Evolutionary conservation across 2,329 filamentous ascomycete species (phyloP), one percentile per base, ranked within the genome.

Genomic region (Pseudogymnoascus sp.): DNA sequence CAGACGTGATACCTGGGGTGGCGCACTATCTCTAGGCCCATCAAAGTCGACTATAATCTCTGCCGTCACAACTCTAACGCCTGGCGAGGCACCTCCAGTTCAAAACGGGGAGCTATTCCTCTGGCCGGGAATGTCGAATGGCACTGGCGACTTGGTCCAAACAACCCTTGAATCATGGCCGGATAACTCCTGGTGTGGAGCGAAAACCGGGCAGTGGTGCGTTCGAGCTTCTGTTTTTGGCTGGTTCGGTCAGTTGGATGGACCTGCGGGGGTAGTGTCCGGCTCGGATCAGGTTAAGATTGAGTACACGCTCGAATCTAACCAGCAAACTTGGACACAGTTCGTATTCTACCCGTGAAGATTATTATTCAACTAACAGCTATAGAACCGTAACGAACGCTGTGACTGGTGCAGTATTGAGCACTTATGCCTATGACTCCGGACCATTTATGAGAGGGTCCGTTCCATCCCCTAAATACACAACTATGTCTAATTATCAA

Each of bases 41-140:
- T 67, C 71, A 2, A 75, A 71, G 48, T 76, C 74, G 5, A 72
- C 71, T 44, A 78, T 77, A 61, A 65, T 74, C 65, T 71, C 74
- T 35, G 72, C 76, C 4, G 72, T 75, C 12, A 78, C 76, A 6
- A 76, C 72, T 5, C 63, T 78, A n/a, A 73, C 75, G 36, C 76
- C 76, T 1, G 76, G 76, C 21, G 63, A 67, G 1, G 74, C 75
- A 0, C 76, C 76, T 5, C 44, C 70, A 0, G 72, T 70, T 0
- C 76, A 77, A 59, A 73, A 70, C 29, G 76, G 76, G 3, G 68
- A 69, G 33, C 70, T 78, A 0, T 77, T 76, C 67, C 71, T 78
- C 36, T 78, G 75, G 75, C 77, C 76, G 5, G 76, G 76, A 4
- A 78, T 78, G 74, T 76, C 73, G 60, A 79, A 78, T 64, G 75